Evolutionary conservation across 805 yeast genomes (phyloP), one percentile per base, ranked within the genome.

Genomic region (Komagataella kurtzmanii): DNA sequence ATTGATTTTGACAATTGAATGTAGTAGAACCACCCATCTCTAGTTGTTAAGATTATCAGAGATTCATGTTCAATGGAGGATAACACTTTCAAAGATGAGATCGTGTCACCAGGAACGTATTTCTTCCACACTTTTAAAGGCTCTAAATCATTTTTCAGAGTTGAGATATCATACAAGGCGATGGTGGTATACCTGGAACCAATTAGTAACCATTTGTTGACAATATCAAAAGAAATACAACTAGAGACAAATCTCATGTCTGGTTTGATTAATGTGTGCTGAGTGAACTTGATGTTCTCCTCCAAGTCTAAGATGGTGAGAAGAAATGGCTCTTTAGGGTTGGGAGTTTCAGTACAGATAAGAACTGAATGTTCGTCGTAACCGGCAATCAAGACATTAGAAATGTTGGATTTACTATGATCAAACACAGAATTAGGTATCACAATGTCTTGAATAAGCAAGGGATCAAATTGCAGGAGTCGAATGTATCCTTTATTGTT

Each of bases 161-260:
- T 21, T 2, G 14, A 46, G 18, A 80, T 57, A 47, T 75, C 70
- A 57, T 77, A 85, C 0, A 82, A 61, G 2, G 82, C 79, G 3
- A 88, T 45, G 0, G 86, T 77, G 14, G 88, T 85, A 58, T 75
- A 79, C 55, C 96, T 69, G 3, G 93, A 85, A 0, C 93, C 95
- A 17, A 88, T 64, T 17, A 84, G 59, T 1, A 87, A 59, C 63
- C 70, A 68, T 17, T 65, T 60, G 45, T 66, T 67, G 0, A 14
- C 56, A 1, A 61, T 53, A 55, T 75, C 79, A 44, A 71, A 65
- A 21, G 66, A 71, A 24, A 83, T 60, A n/a, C 82, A 75, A 0
- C 91, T 80, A 0, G 84, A 71, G 1, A 80, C 75, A 58, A 85
- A 80, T 54, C 55, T 72, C 48, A 55, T 64, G 40, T 55, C 57